These are phyloP conservation scores for Rhodosporidiobolus sp. DNA, from an alignment of 768 basidiomycete species.

Conservation along the genomic window DNA sequence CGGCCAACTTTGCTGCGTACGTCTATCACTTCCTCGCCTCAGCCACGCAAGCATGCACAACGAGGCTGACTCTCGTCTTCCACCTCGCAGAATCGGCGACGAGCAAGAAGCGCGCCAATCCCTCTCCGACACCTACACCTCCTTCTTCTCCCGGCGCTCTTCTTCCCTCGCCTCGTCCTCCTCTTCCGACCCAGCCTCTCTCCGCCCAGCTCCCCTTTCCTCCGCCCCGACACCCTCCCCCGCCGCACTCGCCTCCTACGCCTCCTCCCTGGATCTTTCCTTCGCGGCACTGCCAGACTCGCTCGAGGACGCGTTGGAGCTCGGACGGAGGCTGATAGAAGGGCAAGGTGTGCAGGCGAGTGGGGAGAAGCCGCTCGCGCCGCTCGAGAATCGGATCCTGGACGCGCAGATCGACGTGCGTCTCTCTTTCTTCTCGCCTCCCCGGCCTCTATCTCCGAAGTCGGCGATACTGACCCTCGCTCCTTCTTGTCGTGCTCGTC, in stretches of 20 bases:
- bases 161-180: not conserved
- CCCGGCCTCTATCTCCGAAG: not conserved
- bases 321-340: slow-evolving; percentile 6
- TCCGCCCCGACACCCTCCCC: not conserved
- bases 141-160: slow-evolving; percentile 2
- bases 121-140: slow-evolving; percentile 12
- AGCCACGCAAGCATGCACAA: not conserved
- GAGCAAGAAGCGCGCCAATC: slow-evolving; percentile 11
- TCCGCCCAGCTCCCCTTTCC: not conserved
- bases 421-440: not conserved
- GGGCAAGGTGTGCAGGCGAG: slow-evolving; percentile 11
- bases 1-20: slow-evolving; percentile 20
- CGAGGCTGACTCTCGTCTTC: not conserved
- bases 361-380: no score
- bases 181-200: not conserved
- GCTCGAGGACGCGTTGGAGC: slow-evolving; percentile 26
- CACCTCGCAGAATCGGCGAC: slow-evolving; percentile 1
- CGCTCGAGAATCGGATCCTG: slow-evolving; percentile 7
- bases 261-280: slow-evolving; percentile 10
- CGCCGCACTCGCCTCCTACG: not conserved
- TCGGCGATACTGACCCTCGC: no score
- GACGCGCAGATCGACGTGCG: slow-evolving; percentile 15
- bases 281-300: not conserved
- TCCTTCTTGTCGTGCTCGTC: not conserved
- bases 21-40: not conserved